These are phyloP conservation scores for Akanthomyces dipterigenus DNA, from an alignment of 2,329 filamentous ascomycete genomes.

Conservation along the genomic window DNA sequence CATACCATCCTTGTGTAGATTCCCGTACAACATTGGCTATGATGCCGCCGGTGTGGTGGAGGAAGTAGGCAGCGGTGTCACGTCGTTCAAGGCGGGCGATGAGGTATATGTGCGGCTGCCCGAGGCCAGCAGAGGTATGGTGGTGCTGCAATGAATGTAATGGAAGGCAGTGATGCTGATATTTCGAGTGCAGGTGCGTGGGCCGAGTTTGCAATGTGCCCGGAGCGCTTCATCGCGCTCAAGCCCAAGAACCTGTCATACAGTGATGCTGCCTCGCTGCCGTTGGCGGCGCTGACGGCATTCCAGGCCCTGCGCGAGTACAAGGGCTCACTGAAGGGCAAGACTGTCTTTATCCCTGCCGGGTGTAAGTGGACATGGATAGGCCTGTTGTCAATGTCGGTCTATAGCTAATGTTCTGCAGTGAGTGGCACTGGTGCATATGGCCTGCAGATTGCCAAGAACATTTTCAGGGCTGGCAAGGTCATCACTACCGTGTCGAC, in stretches of 20 bases:
- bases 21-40: constrained; percentile 7
- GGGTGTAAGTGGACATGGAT: constrained; percentile 17
- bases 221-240: constrained; percentile 25
- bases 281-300: constrained; percentile 35
- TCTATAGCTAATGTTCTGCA: background rate
- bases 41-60: constrained; percentile 7
- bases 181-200: constrained; percentile 23
- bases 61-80: background rate
- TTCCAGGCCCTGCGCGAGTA: constrained; percentile 31
- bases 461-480: constrained; percentile 35
- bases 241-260: constrained; percentile 36
- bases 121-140: constrained; percentile 17
- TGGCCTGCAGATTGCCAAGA: constrained; percentile 36
- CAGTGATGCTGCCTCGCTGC: constrained; percentile 35
- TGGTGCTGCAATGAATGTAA: background rate
- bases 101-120: constrained; percentile 18
- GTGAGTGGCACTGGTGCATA: constrained; percentile 21
- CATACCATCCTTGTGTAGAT: background rate
- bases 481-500: constrained; percentile 40
- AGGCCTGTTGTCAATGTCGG: too few relatives aligned
- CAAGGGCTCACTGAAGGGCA: constrained; percentile 32
- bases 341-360: constrained; percentile 21
- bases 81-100: constrained; percentile 1
- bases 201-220: constrained; percentile 29
- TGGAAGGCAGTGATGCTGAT: background rate